A percentile compares a stretch with the other conserved stretches of the same genome.
phyloP scores from a whole-genome alignment of 2,329 filamentous ascomycete genomes.

The Onygenales sp. region DNA sequence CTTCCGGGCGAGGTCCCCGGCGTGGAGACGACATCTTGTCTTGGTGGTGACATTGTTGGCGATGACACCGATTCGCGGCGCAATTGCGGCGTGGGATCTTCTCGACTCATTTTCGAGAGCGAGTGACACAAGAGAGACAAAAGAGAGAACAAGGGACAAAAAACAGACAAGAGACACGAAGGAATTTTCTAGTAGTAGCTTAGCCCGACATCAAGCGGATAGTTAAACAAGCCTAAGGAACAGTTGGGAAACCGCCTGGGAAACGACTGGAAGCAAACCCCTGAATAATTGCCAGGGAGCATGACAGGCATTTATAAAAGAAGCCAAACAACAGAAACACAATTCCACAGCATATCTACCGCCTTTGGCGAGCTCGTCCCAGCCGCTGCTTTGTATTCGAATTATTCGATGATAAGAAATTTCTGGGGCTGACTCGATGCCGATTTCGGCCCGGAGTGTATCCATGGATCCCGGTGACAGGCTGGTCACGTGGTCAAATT shows the following conservation, averaged over 20 bases:
- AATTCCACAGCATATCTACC: not conserved
- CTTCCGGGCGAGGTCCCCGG: slow-evolving; percentile 5
- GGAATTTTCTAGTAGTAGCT: not conserved
- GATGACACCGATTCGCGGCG: not conserved
- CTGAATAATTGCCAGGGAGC: not conserved
- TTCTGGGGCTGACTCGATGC: not conserved
- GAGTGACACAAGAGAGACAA: not conserved
- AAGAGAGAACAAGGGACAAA: not conserved
- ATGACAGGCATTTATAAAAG: not conserved
- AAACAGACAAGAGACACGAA: not conserved
- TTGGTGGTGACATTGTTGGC: not conserved
- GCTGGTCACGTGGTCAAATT: not conserved
- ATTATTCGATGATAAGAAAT: not conserved
- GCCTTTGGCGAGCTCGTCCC: not conserved
- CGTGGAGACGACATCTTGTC: not conserved
- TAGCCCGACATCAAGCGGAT: too few relatives aligned
- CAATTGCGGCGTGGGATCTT: not conserved
- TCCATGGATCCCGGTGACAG: not conserved
- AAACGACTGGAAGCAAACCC: not conserved
- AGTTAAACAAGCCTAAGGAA: too few relatives aligned
- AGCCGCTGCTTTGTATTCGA: not conserved
- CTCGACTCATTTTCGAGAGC: slow-evolving; percentile 2
- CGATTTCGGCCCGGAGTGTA: not conserved
- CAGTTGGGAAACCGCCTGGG: too few relatives aligned
- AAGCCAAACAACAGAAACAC: not conserved